Percentiles rank a stretch among this genome's conserved stretches.
These are phyloP conservation scores for Pichia sp. DNA, from an alignment of 1,139 yeast genomes.

Conservation along the genomic window DNA sequence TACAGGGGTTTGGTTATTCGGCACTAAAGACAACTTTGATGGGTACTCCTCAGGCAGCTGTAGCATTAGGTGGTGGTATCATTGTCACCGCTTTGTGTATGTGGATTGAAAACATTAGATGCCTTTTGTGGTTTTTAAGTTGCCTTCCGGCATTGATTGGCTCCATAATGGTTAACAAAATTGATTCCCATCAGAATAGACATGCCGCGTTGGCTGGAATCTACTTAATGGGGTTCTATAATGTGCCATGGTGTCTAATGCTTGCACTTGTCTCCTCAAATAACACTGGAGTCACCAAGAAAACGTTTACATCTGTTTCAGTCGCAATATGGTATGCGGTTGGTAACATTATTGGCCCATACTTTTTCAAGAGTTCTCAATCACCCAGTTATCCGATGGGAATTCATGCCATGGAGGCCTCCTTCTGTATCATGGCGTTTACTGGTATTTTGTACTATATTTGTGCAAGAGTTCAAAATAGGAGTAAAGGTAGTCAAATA, in stretches of 20 bases:
- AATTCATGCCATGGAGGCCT: slow-evolving; percentile 43
- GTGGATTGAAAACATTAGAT: slow-evolving; percentile 12
- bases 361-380: slow-evolving; percentile 50
- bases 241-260: slow-evolving; percentile 14
- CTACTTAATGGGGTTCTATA: slow-evolving; percentile 14
- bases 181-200: slow-evolving; percentile 42
- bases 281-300: slow-evolving; percentile 14
- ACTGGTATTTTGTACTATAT: slow-evolving; percentile 30
- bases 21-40: slow-evolving; percentile 21
- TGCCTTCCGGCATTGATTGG: slow-evolving; percentile 23
- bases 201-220: slow-evolving; percentile 25
- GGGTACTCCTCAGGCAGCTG: slow-evolving; percentile 23
- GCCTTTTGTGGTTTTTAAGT: slow-evolving; percentile 4
- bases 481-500: too few relatives aligned
- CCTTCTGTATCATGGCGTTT: slow-evolving; percentile 31
- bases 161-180: slow-evolving; percentile 12
- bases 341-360: slow-evolving; percentile 62
- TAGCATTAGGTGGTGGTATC: slow-evolving; percentile 15
- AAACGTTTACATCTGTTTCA: slow-evolving; percentile 27
- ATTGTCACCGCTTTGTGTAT: slow-evolving; percentile 9
- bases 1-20: slow-evolving; percentile 24
- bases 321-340: slow-evolving; percentile 65
- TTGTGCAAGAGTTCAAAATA: too few relatives aligned
- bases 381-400: slow-evolving; percentile 53
- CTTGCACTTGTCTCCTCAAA: slow-evolving; percentile 13